phyloP scores from a whole-genome alignment of 2,329 filamentous ascomycete genomes.

The Colletotrichum sp. region DNA sequence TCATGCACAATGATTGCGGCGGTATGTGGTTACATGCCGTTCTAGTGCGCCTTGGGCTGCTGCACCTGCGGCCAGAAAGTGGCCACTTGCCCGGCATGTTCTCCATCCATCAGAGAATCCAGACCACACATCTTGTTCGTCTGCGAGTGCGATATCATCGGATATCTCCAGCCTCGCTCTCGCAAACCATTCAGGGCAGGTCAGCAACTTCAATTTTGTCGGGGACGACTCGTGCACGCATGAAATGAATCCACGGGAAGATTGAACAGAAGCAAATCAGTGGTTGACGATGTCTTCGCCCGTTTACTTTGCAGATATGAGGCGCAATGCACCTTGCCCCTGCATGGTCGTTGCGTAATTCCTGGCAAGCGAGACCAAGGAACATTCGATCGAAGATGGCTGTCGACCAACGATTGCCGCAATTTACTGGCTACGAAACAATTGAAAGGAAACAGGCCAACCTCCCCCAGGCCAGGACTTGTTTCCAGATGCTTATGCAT shows the following conservation, averaged over 20 bases:
- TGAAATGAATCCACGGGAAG: neutral
- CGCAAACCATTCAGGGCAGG: neutral
- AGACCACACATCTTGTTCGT: neutral
- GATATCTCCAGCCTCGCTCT: neutral
- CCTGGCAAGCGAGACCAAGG: neutral
- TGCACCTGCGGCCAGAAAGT: conserved; percentile 4
- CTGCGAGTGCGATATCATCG: neutral
- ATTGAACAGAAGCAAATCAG: neutral
- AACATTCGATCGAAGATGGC: neutral
- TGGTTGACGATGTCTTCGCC: neutral
- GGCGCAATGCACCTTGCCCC: neutral
- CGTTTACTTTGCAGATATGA: neutral
- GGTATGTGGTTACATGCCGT: conserved; percentile 18
- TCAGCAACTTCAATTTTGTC: neutral
- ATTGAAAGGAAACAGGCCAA: neutral
- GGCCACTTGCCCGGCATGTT: conserved; percentile 3
- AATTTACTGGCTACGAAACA: neutral
- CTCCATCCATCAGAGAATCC: neutral
- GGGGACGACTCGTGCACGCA: neutral
- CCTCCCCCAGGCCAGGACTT: neutral
- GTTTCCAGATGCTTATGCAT: neutral
- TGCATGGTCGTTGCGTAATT: neutral
- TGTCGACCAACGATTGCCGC: neutral
- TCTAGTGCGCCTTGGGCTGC: conserved; percentile 7
- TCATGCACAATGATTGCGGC: neutral